Base-by-base conservation (phyloP, 2,329 filamentous ascomycete genomes). In the Nothopassalora personata region DNA sequence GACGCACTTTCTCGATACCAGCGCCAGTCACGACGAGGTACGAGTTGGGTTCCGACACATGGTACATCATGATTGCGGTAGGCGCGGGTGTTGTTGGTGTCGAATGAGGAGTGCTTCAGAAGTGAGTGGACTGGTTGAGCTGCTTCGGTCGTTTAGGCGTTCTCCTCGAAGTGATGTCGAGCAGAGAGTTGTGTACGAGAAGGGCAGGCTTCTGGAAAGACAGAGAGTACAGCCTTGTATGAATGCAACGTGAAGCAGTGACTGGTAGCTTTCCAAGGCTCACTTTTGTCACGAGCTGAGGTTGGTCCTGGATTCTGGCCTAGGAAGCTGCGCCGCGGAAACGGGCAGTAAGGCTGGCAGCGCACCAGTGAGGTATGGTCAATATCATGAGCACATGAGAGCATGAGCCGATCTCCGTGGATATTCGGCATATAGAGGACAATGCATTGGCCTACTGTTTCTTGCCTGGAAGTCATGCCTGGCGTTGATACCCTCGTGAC, bases 21-120 rank as follows among this genome's bases (percentile, higher is more conserved):
- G 86, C 86, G 76, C 91, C 90, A 46, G 69, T 71, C 47, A 67
- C 84, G 80, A 90, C 90, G 75, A 95, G 88, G 81, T 94, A 95
- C 76, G 91, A 84, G 76, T 91, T 89, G 30, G 89, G 86, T 57
- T 84, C 83, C 19, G 89, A 87, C 64, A 91, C 82, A 72, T 81
- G 83, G 53, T 68, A 72, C 63, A 70, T 76, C 62, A 71, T 69
- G 46, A 9, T 28, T 28, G 46, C 28, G 39, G 39, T 43, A n/a
- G 39, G 18, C 18, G 13, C 13, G 39, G n/a, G 39, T n/a, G n/a
- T 43, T 18, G 18, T 15, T 43, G n/a, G 39, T 43, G 39, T 43
- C 18, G 39, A 34, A 8, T 18, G 39, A n/a, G 39, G 18, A 18
- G 39, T 43, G 39, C 39, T 43, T 43, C 15, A 18, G n/a, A 15